A percentile compares a stretch with the other conserved stretches of the same genome.
Evolutionary conservation across 305 asterid species (phyloP).

Genomic region (Ajuga reptans): DNA sequence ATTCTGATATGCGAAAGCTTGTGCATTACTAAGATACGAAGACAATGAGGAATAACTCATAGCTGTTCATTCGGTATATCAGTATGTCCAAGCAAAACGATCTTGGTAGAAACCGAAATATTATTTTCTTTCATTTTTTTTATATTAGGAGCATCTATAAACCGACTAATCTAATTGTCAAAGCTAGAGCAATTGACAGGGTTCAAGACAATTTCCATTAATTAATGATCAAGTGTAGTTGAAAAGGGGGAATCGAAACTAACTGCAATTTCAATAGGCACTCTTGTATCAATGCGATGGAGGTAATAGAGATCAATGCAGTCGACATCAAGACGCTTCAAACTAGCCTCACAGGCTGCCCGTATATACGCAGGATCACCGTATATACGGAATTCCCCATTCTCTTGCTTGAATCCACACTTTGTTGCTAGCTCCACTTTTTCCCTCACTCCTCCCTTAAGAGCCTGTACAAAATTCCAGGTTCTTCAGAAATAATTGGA

Average conservation of each 20-base stretch:
- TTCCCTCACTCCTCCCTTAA: constrained; percentile 23
- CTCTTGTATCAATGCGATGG: constrained; percentile 19
- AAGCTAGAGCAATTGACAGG: too few relatives aligned
- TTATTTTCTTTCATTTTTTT: too few relatives aligned
- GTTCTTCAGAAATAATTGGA: not conserved
- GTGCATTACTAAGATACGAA: not conserved
- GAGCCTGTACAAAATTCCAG: constrained; percentile 13
- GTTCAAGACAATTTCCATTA: not conserved
- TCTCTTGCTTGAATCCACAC: not conserved
- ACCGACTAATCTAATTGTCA: too few relatives aligned
- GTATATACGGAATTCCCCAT: not conserved
- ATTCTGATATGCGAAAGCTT: not conserved
- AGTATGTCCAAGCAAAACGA: too few relatives aligned
- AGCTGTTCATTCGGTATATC: too few relatives aligned
- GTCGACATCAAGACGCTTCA: constrained; percentile 22
- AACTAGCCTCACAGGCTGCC: constrained; percentile 21
- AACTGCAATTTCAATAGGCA: constrained; percentile 27
- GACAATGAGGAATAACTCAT: not conserved
- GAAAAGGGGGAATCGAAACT: not conserved
- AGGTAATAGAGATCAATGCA: constrained; percentile 25
- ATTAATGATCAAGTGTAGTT: not conserved
- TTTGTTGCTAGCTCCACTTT: constrained; percentile 18
- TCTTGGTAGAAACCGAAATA: too few relatives aligned
- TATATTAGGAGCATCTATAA: too few relatives aligned
- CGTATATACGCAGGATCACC: constrained; percentile 22